phyloP scores from a whole-genome alignment of 2,329 filamentous ascomycete genomes.

The Stachybotrys chartarum region DNA sequence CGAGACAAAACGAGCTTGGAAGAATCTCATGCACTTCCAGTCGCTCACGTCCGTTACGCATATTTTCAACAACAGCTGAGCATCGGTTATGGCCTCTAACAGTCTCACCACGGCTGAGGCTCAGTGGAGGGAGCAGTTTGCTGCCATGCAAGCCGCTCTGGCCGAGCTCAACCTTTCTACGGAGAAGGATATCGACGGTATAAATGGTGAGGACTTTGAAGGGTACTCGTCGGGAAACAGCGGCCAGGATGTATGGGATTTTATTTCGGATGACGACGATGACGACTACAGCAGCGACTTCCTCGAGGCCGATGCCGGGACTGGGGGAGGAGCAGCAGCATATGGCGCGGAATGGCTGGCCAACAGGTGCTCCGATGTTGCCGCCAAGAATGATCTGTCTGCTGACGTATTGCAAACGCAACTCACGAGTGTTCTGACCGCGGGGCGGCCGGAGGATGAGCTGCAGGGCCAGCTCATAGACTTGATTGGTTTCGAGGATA shows the following conservation, averaged over 20 bases:
- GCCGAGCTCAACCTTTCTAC: constrained; percentile 56
- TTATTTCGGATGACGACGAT: constrained; percentile 69
- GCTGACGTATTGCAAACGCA: constrained; percentile 68
- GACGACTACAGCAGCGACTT: constrained; percentile 60
- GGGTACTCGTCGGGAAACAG: constrained; percentile 50
- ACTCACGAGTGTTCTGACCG: constrained; percentile 65
- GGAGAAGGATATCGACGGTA: constrained; percentile 36
- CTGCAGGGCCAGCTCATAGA: constrained; percentile 88
- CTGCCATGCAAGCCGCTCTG: constrained; percentile 79
- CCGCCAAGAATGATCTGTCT: constrained; percentile 59
- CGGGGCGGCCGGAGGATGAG: constrained; percentile 67
- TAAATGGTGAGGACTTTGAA: constrained; percentile 58
- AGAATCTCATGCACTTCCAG: no score
- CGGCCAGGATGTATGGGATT: constrained; percentile 85
- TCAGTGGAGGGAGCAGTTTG: constrained; percentile 80
- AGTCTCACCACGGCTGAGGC: constrained; percentile 34
- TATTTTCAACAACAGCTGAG: no score
- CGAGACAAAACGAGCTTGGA: no score
- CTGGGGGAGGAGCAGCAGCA: constrained; percentile 11
- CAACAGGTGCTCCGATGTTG: constrained; percentile 59
- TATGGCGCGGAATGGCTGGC: constrained; percentile 66
- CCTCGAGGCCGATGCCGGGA: constrained; percentile 34
- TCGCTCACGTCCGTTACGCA: no score
- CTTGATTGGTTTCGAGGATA: constrained; percentile 83
- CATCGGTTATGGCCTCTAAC: constrained; percentile 22